Evolutionary conservation across 495 filamentous ascomycete species (phyloP).

Genomic region (Articulospora tetracladia): DNA sequence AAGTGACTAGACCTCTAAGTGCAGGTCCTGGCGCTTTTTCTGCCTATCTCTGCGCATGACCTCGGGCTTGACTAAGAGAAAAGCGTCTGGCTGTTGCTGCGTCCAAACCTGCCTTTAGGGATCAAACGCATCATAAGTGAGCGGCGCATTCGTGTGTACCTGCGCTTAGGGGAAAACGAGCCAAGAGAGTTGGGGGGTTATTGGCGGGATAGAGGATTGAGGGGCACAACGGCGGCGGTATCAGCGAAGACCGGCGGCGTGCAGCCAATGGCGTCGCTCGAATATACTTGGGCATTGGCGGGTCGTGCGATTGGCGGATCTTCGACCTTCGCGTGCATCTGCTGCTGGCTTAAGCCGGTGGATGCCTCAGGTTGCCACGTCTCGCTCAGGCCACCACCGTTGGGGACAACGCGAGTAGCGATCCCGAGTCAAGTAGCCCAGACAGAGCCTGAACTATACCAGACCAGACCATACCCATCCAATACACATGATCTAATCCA

Average conservation of each 20-base stretch:
- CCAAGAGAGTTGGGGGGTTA: not conserved
- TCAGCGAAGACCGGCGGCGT: conserved; percentile 6
- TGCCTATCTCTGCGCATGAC: conserved; percentile 18
- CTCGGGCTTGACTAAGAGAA: conserved; percentile 18
- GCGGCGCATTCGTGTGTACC: conserved; percentile 24
- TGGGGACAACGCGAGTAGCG: too few species aligned
- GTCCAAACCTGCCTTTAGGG: conserved; percentile 28
- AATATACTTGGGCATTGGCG: not conserved
- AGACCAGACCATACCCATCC: too few species aligned
- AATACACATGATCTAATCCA: too few species aligned
- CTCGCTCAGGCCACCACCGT: too few species aligned
- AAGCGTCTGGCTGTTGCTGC: not conserved
- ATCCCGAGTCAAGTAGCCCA: too few species aligned
- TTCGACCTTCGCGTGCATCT: not conserved
- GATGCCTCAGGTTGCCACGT: too few species aligned
- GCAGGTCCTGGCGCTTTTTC: conserved; percentile 50
- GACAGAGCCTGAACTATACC: too few species aligned
- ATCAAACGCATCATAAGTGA: conserved; percentile 5
- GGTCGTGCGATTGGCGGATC: not conserved
- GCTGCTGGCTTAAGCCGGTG: not conserved
- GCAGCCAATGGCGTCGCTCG: not conserved
- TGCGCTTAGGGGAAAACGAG: conserved; percentile 28
- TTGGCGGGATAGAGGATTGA: not conserved
- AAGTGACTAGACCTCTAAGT: conserved; percentile 59
- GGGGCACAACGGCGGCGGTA: not conserved